Percentiles rank a stretch among this genome's conserved stretches.
Conservation (phyloP, 2,329 filamentous ascomycete species). For the Fonsecaea erecta region DNA sequence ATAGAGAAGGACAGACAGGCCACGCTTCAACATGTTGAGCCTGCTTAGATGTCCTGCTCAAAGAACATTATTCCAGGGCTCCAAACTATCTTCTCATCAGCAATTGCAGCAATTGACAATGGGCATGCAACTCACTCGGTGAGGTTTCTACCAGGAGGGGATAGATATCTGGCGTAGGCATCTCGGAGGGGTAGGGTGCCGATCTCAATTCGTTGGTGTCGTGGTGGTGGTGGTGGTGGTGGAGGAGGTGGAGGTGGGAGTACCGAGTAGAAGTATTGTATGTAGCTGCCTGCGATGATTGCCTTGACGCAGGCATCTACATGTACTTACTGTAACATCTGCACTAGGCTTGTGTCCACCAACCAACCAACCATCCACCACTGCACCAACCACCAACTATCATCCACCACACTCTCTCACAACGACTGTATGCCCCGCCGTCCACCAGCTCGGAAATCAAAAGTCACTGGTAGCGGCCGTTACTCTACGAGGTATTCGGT, state of each 20-base stretch:
- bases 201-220: background rate
- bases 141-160: background rate
- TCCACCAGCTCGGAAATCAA: background rate
- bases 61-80: background rate
- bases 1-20: background rate
- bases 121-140: background rate
- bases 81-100: background rate
- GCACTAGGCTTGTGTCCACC: background rate
- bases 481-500: background rate
- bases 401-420: background rate
- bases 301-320: background rate
- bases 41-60: background rate
- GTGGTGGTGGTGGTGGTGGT: conserved; percentile 2
- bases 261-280: too few species aligned
- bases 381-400: background rate
- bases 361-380: background rate
- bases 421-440: background rate
- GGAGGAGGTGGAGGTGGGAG: too few species aligned
- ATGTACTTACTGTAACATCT: too few species aligned
- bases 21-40: background rate
- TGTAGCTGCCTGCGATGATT: too few species aligned
- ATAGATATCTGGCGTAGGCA: background rate
- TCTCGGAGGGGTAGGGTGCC: background rate
- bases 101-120: too few species aligned
- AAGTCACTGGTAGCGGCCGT: too few species aligned